These are phyloP conservation scores for Closterium sp. DNA, from an alignment of 139 green algal genomes.

Conservation along the genomic window DNA sequence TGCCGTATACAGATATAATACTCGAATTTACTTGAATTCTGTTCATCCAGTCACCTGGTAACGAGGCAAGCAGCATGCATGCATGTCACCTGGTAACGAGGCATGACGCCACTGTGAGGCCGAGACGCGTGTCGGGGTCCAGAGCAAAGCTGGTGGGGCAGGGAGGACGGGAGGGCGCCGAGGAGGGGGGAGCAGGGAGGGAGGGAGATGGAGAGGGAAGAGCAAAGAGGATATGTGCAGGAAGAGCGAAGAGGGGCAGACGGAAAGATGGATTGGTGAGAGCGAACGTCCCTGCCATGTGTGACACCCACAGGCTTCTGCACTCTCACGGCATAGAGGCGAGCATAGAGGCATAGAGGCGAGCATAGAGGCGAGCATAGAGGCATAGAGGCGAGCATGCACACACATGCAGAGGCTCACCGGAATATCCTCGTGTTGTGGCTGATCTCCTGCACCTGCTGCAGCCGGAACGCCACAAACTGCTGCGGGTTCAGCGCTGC, in stretches of 20 bases:
- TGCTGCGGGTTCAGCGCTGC: not conserved
- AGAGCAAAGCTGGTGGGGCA: not conserved
- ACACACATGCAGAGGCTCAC: not conserved
- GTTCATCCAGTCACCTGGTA: not conserved
- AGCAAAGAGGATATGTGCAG: too few species aligned
- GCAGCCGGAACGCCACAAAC: not conserved
- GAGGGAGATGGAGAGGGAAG: not conserved
- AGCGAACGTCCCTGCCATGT: too few species aligned
- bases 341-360: too few species aligned
- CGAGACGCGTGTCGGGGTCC: not conserved
- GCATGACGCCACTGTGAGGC: conserved; percentile 2
- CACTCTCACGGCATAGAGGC: too few species aligned
- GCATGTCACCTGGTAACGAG: not conserved
- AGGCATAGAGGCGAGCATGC: too few species aligned
- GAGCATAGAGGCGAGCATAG: too few species aligned
- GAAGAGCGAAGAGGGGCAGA: too few species aligned
- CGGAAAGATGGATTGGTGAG: too few species aligned
- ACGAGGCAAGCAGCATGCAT: not conserved
- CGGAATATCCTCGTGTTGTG: not conserved
- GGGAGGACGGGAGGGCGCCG: too few species aligned
- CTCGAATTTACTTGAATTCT: not conserved
- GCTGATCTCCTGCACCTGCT: not conserved
- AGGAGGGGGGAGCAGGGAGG: not conserved
- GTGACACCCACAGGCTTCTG: too few species aligned
- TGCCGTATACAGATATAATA: too few species aligned